A percentile compares a stretch with the other conserved stretches of the same genome.
Evolutionary conservation across 108 stramenopile species (phyloP).

Genomic region (Nitzschia sp.): DNA sequence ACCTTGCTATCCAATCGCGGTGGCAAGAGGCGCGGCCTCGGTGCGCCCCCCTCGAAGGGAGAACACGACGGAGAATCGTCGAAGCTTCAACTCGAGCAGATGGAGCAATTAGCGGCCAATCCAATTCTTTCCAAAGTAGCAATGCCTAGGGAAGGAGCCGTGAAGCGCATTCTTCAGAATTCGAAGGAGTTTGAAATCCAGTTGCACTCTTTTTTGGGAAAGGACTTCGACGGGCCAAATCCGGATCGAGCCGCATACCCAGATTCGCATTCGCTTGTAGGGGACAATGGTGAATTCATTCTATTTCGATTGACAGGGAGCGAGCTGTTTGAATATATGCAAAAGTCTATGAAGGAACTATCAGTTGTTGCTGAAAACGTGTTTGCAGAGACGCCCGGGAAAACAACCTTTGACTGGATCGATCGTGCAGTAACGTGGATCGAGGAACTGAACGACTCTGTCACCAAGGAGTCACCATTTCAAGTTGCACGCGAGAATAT

Average conservation of each 20-base stretch:
- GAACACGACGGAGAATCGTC: constrained; percentile 9
- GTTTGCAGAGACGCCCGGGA: constrained; percentile 63
- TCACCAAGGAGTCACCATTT: constrained; percentile 28
- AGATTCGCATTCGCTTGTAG: constrained; percentile 57
- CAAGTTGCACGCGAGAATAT: constrained; percentile 5
- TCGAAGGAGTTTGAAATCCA: constrained; percentile 49
- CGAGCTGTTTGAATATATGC: constrained; percentile 48
- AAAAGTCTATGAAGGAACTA: constrained; percentile 37
- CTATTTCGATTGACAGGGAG: constrained; percentile 68
- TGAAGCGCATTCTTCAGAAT: constrained; percentile 36
- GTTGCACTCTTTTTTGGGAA: constrained; percentile 51
- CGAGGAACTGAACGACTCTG: constrained; percentile 38
- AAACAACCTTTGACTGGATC: constrained; percentile 76
- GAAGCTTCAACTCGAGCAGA: constrained; percentile 18
- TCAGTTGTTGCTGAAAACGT: constrained; percentile 44
- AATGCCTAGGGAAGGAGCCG: constrained; percentile 54
- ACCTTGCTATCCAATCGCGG: constrained; percentile 50
- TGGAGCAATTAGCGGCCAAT: constrained; percentile 31
- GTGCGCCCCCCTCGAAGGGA: neutral
- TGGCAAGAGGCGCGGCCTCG: constrained; percentile 33
- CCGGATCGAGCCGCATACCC: constrained; percentile 69
- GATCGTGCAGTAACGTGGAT: constrained; percentile 65
- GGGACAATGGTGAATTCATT: constrained; percentile 59
- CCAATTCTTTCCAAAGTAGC: constrained; percentile 45
- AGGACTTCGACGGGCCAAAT: constrained; percentile 42